Base-by-base conservation (phyloP, 2,329 filamentous ascomycete species). In the Aspergillus sp. region DNA sequence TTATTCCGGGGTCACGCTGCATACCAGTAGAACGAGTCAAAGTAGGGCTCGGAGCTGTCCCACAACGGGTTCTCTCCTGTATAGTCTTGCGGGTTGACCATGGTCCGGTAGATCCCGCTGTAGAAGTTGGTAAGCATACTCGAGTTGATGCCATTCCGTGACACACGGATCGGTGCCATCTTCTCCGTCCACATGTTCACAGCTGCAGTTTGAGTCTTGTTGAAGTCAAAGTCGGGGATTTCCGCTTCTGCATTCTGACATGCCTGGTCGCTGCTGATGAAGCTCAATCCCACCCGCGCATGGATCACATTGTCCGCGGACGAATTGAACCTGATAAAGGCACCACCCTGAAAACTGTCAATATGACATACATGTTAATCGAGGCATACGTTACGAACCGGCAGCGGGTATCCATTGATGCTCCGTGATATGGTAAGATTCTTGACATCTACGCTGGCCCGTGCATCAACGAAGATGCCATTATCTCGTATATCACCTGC, bases 71-170 rank as follows among this genome's bases (percentile, higher is more conserved):
- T 91, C 71, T 91, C 88, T 1, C 86, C 87, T 0, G 88, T 90
- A 63, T 90, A 90, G 65, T 90, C 88, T 66, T 90, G 88, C 1
- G 88, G 88, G 54, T 85, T 88, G 59, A 90, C 83, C 85, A 90
- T 87, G 2, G 85, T 85, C 17, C 88, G 79, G 68, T 90, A 90
- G 17, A 88, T 82, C 2, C 88, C 88, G 58, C 86, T 89, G 78
- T 88, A 90, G 65, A 91, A 89, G 41, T 84, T 84, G 17, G 75
- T 85, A 47, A 77, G 65, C 17, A 73, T 62, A 6, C 72, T 71
- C 2, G 66, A 54, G 36, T 74, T 65, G 15, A 76, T 66, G 2
- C 67, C 70, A 5, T 66, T 66, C 6, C 69, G 71, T 10, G 74
- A 76, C 10, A 77, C 75, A 10, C 73, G 69, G 41, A 77, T 74